Conservation (phyloP, 371 early-diverging fungal species). For the Mucor plumbeus region DNA sequence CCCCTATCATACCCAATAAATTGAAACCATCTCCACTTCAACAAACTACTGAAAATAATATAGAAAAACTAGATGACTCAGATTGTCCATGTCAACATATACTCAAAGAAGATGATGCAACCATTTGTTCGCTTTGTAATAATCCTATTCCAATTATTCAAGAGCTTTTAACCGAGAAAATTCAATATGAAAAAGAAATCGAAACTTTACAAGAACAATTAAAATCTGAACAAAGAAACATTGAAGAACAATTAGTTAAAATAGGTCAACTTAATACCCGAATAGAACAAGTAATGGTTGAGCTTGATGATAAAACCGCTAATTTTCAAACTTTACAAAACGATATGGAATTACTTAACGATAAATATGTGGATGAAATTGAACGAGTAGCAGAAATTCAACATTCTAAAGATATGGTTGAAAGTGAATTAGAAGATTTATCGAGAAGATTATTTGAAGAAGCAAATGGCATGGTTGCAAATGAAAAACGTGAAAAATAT, state of each 20-base stretch:
- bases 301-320: constrained; percentile 51
- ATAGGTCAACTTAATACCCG: constrained; percentile 47
- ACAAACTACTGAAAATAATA: constrained; percentile 1
- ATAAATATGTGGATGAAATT: constrained; percentile 83
- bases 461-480: constrained; percentile 92
- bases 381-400: constrained; percentile 91
- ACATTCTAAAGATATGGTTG: constrained; percentile 85
- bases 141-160: constrained; percentile 59
- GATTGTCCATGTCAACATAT: constrained; percentile 55
- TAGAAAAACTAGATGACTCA: neutral
- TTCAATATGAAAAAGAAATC: constrained; percentile 52
- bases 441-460: constrained; percentile 90
- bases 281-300: constrained; percentile 50
- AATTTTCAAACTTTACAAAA: constrained; percentile 54
- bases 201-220: constrained; percentile 46
- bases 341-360: constrained; percentile 65
- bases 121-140: constrained; percentile 59
- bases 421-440: constrained; percentile 91
- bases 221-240: constrained; percentile 50
- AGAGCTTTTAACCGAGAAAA: constrained; percentile 52
- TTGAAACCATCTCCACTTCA: constrained; percentile 5
- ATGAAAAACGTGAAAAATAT: constrained; percentile 75
- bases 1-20: constrained; percentile 30
- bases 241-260: constrained; percentile 47
- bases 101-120: constrained; percentile 30